phyloP scores from a whole-genome alignment of 2,329 filamentous ascomycete genomes.

The Ophiocordyceps robertsii region DNA sequence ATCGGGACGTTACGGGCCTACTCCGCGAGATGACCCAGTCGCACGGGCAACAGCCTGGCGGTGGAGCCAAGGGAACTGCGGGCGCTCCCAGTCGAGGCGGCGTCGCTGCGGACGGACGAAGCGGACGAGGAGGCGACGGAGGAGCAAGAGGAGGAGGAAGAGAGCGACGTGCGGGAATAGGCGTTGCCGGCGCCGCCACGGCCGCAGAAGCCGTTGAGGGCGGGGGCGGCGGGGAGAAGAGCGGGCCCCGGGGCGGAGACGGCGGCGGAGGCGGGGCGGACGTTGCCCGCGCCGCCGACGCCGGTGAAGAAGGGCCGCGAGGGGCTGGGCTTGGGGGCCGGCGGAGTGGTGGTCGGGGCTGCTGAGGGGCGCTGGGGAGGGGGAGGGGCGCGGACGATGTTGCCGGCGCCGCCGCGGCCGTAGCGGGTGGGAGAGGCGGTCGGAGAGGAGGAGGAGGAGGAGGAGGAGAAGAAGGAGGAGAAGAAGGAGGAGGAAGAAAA shows the following conservation, averaged over 20 bases:
- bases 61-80: conserved; percentile 22
- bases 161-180: conserved; percentile 25
- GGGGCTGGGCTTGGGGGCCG: conserved; percentile 16
- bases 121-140: background rate
- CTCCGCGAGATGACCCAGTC: background rate
- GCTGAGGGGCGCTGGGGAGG: conserved; percentile 23
- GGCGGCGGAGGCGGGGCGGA: conserved; percentile 13
- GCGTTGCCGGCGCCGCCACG: conserved; percentile 52
- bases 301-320: conserved; percentile 47
- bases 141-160: background rate
- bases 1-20: background rate
- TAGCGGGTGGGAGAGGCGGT: conserved; percentile 18
- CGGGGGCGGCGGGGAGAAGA: conserved; percentile 25
- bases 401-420: conserved; percentile 41
- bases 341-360: conserved; percentile 31
- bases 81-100: conserved; percentile 17
- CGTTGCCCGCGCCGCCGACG: conserved; percentile 55
- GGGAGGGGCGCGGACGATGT: conserved; percentile 30
- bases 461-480: background rate
- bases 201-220: conserved; percentile 46
- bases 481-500: conserved; percentile 15
- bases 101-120: conserved; percentile 12
- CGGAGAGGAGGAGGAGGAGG: conserved; percentile 14
- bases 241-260: conserved; percentile 22
- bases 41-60: conserved; percentile 6